These are phyloP conservation scores for Solanum microdontum DNA, from an alignment of 257 asterid species.

Conservation along the genomic window DNA sequence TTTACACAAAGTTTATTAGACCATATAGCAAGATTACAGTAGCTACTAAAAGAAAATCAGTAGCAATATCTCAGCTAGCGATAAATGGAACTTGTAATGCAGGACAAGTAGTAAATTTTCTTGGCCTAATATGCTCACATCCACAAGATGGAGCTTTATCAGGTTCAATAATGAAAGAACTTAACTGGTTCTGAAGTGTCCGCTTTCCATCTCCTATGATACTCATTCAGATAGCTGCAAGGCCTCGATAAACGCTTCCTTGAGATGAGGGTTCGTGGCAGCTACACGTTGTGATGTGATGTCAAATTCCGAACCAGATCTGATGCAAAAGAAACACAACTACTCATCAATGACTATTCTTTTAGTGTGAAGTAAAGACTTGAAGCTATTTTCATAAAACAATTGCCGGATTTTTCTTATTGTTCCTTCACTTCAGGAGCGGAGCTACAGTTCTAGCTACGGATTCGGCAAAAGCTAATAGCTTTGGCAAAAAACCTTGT, in stretches of 20 bases:
- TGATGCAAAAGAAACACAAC: constrained; percentile 6
- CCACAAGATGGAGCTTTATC: background rate
- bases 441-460: background rate
- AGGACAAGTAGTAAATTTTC: background rate
- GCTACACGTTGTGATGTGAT: constrained; percentile 70
- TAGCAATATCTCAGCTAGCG: background rate
- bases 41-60: background rate
- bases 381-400: background rate
- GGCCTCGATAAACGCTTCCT: constrained; percentile 58
- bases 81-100: background rate
- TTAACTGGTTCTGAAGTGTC: background rate
- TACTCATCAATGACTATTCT: background rate
- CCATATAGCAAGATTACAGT: background rate
- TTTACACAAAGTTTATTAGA: background rate
- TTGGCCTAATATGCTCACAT: background rate
- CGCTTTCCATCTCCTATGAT: background rate
- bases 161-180: background rate
- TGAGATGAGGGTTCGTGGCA: constrained; percentile 55
- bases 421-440: background rate
- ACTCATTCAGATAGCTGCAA: constrained; percentile 39
- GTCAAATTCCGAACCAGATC: constrained; percentile 59
- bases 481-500: background rate
- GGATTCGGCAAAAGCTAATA: background rate
- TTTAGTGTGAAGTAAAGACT: background rate
- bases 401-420: background rate